Evolutionary conservation across 1,284 basidiomycete genomes (phyloP), one percentile per base, ranked within the genome.

Genomic region (Cronartium quercuum): DNA sequence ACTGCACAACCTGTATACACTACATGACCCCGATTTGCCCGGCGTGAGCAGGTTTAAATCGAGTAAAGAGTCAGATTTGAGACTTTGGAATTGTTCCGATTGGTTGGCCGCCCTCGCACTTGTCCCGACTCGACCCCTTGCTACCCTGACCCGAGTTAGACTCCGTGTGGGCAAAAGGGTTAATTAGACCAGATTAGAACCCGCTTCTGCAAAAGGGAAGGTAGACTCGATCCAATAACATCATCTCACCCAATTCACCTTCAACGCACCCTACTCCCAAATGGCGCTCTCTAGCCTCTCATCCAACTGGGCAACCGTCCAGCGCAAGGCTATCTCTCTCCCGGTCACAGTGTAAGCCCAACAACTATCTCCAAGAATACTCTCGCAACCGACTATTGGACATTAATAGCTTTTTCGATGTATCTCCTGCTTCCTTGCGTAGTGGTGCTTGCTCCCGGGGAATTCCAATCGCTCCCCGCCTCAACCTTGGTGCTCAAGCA

Each of bases 261-360:
- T 13, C 24, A 13, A 51, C 15, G 3, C 3, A 4, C 47, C 47
- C 15, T 18, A 18, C 47, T 18, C 4, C 47, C n/a, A 44, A 55
- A 61, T 61, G 60, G 24, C 60, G 7, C 3, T 61, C 37, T 38
- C 60, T 18, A 34, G 29, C 29, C 37, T 61, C 18, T 61, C 78
- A 77, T 74, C 77, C 76, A 34, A 79, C 77, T 76, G 76, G 74
- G 77, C 77, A 64, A 77, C 80, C 69, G 77, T 80, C 76, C 78
- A 79, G 68, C 80, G 82, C 78, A 81, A 78, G 77, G 89, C 89
- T 78, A 84, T 92, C 82, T 92, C 88, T 83, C 85, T 95, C 80
- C 84, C 90, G 58, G 90, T 92, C 76, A 92, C 92, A 63, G 88
- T 91, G 78, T 88, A 90, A 81, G 85, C 87, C 9, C 86, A 91